phyloP scores from a whole-genome alignment of 106 monocot species.

The Acorus gramineus region DNA sequence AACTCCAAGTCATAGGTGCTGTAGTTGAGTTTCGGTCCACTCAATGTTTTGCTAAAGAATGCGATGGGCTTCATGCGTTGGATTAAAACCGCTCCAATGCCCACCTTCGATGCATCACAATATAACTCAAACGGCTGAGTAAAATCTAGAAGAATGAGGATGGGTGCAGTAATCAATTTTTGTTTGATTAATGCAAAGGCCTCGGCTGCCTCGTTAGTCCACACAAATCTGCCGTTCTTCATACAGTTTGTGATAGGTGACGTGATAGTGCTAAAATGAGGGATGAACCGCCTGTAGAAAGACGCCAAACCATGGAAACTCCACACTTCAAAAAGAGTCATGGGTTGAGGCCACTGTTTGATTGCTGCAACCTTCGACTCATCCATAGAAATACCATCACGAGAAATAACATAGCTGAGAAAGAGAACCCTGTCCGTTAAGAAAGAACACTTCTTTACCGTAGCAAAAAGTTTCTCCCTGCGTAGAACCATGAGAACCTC shows the following conservation, averaged over 20 bases:
- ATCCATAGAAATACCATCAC: not conserved
- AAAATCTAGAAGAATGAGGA: not conserved
- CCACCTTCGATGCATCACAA: not conserved
- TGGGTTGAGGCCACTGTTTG: not conserved
- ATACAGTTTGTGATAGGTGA: not conserved
- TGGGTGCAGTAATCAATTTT: not conserved
- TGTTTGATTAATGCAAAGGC: not conserved
- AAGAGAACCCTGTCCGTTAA: not conserved
- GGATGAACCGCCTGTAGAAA: too few species aligned
- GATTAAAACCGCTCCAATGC: not conserved
- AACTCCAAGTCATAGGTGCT: not conserved
- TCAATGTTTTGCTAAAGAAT: not conserved
- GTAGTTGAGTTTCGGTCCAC: not conserved
- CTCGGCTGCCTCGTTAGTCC: not conserved
- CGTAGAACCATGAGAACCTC: not conserved
- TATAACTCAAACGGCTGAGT: not conserved
- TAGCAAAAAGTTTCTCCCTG: not conserved
- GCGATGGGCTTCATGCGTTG: too few species aligned
- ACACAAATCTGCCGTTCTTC: not conserved
- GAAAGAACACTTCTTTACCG: not conserved
- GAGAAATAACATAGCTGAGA: not conserved
- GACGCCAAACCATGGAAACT: too few species aligned
- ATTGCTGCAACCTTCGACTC: not conserved
- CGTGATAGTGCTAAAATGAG: too few species aligned
- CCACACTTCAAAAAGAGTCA: too few species aligned